Base-by-base conservation (phyloP, 768 basidiomycete species). In the Pisolithus albus region DNA sequence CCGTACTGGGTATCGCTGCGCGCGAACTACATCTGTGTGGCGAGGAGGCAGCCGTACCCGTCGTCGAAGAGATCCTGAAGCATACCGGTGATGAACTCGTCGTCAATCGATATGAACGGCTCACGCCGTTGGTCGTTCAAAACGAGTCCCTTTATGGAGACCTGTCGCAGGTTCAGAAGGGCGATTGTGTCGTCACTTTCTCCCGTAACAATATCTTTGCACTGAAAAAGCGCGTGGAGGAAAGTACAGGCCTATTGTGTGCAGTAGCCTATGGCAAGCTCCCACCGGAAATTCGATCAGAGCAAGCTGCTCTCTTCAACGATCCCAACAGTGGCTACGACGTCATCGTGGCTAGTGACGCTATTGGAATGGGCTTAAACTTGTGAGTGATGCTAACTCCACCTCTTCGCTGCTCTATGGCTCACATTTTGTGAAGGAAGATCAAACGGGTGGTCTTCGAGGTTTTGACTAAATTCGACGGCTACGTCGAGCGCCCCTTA, bases 321-420 rank as follows among this genome's bases (percentile, higher is more conserved):
- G 81, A 90, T 53, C 82, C 82, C 0, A 62, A 80, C 39, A 89
- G 85, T n/a, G 84, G 82, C 1, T 89, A 88, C 60, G 88, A 95
- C 59, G 84, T 98, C 2, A 76, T 99, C 39, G 81, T 98, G 16
- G 95, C 91, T 1, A 93, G 89, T 59, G 96, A 99, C 61, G 92
- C 93, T 0, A 85, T 97, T 46, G 93, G 96, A 2, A 94, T 99
- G 92, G 96, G 96, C 0, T 76, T 99, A 19, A 98, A 99, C 63
- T 70, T 99, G 96, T 97, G 65, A 41, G 88, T 72, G 10, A 30
- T 2, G 3, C 23, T 18, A 7, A 4, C 18, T 10, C 18, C 24
- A 18, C 47, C 28, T 43, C 23, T 23, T 5, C 24, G n/a, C 49
- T 40, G 0, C 4, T 4, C 5, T 43, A 11, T 15, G 34, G 19